phyloP scores from a whole-genome alignment of 2,329 filamentous ascomycete genomes.

The Fusarium torulosum region DNA sequence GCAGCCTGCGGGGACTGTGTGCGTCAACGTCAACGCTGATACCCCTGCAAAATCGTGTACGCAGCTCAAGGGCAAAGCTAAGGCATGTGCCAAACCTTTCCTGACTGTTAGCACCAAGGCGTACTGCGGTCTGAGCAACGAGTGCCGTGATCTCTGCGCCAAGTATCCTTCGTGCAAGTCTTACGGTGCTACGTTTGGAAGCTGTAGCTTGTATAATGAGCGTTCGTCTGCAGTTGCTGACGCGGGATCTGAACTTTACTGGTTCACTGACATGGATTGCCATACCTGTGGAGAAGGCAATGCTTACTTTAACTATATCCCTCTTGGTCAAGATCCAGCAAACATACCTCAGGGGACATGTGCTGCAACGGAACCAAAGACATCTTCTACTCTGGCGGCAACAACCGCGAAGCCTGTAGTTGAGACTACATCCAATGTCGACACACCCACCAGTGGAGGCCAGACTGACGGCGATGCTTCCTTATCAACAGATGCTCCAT shows the following conservation, averaged over 20 bases:
- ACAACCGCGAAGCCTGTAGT: background rate
- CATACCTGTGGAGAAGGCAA: conserved; percentile 33
- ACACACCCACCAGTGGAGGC: background rate
- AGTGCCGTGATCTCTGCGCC: conserved; percentile 43
- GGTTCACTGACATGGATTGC: conserved; percentile 40
- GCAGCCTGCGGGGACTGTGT: conserved; percentile 23
- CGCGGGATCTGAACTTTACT: background rate
- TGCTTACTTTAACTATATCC: conserved; percentile 40
- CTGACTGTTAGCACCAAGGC: conserved; percentile 18
- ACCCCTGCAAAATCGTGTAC: conserved; percentile 34
- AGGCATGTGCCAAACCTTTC: conserved; percentile 39
- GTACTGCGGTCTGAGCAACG: conserved; percentile 20
- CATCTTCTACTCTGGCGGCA: background rate
- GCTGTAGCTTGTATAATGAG: conserved; percentile 34
- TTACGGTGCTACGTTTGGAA: conserved; percentile 32
- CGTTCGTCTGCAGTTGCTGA: conserved; percentile 33
- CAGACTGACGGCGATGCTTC: background rate
- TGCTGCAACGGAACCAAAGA: background rate
- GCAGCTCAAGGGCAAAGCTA: conserved; percentile 24
- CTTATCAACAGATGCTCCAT: background rate
- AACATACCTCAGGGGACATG: conserved; percentile 25
- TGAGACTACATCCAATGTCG: background rate
- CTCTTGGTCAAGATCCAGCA: conserved; percentile 14
- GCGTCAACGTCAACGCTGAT: conserved; percentile 37
- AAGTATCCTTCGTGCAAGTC: conserved; percentile 41